Evolutionary conservation across 306 rosid genomes (phyloP).

Genomic region (Rosa multiflora): DNA sequence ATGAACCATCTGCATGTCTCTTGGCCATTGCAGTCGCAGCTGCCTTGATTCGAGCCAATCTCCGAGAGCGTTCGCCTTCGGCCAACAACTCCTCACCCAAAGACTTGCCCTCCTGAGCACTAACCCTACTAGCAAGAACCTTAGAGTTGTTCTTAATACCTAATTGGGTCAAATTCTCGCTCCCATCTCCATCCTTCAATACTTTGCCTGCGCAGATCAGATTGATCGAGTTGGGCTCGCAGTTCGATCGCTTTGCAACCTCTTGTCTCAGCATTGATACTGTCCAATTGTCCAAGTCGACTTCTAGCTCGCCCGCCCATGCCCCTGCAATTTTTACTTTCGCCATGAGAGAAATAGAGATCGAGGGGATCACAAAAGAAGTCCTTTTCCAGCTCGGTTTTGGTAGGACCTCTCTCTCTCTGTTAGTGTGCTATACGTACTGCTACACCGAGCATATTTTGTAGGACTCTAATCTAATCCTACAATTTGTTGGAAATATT

Average conservation of each 20-base stretch:
- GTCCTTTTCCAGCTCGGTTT: not conserved
- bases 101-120: constrained; percentile 45
- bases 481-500: too few species aligned
- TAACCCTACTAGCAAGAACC: constrained; percentile 54
- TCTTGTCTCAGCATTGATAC: constrained; percentile 57
- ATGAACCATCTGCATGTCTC: constrained; percentile 73
- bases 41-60: constrained; percentile 69
- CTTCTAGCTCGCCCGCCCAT: constrained; percentile 74
- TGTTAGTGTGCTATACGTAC: not conserved
- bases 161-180: constrained; percentile 49
- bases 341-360: constrained; percentile 48
- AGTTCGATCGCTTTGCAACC: constrained; percentile 64
- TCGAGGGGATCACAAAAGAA: not conserved
- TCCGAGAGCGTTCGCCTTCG: constrained; percentile 63
- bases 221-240: constrained; percentile 53
- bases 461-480: not conserved
- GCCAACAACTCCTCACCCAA: constrained; percentile 53
- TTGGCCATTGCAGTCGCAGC: constrained; percentile 66
- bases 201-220: constrained; percentile 74
- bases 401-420: not conserved
- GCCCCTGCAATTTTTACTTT: constrained; percentile 79
- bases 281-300: constrained; percentile 67
- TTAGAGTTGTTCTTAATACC: constrained; percentile 69
- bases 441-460: not conserved
- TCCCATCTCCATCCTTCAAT: constrained; percentile 59